Evolutionary conservation across 2,329 filamentous ascomycete species (phyloP).

Genomic region (Clonostachys sp.): DNA sequence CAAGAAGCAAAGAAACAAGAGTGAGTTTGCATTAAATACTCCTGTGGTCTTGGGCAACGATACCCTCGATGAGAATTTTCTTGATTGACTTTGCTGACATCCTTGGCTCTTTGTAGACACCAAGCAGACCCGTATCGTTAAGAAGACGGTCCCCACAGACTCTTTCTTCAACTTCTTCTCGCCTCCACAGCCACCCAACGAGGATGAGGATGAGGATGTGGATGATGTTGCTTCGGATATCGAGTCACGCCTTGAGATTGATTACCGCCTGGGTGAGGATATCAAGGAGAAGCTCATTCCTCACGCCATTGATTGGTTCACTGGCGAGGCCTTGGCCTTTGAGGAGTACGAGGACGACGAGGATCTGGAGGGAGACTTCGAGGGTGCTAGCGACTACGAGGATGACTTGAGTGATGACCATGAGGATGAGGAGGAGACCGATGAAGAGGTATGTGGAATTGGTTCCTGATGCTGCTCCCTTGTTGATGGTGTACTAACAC

Average conservation of each 20-base stretch:
- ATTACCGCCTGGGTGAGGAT: constrained; percentile 98
- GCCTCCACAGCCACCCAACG: constrained; percentile 79
- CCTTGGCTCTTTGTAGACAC: constrained; percentile 60
- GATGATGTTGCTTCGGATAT: constrained; percentile 83
- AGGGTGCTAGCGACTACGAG: constrained; percentile 90
- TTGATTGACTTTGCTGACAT: not conserved
- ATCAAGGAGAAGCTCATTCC: constrained; percentile 99
- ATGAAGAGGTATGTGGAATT: constrained; percentile 61
- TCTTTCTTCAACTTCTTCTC: constrained; percentile 99
- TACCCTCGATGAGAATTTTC: too few species aligned
- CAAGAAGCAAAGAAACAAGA: constrained; percentile 99
- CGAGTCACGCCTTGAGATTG: constrained; percentile 94
- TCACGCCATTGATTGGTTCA: constrained; percentile 98
- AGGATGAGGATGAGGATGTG: constrained; percentile 65
- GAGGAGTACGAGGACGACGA: constrained; percentile 87
- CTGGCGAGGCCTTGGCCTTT: constrained; percentile 92
- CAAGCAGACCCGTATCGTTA: constrained; percentile 97
- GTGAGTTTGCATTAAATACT: constrained; percentile 44
- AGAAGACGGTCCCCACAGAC: constrained; percentile 97
- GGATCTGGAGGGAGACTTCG: constrained; percentile 74
- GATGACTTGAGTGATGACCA: constrained; percentile 83
- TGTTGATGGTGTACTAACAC: too few species aligned
- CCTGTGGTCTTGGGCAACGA: not conserved
- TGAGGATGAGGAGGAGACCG: constrained; percentile 77
- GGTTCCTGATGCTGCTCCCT: too few species aligned